Conservation (phyloP, 495 filamentous ascomycete species). For the Amorphotheca resinae region DNA sequence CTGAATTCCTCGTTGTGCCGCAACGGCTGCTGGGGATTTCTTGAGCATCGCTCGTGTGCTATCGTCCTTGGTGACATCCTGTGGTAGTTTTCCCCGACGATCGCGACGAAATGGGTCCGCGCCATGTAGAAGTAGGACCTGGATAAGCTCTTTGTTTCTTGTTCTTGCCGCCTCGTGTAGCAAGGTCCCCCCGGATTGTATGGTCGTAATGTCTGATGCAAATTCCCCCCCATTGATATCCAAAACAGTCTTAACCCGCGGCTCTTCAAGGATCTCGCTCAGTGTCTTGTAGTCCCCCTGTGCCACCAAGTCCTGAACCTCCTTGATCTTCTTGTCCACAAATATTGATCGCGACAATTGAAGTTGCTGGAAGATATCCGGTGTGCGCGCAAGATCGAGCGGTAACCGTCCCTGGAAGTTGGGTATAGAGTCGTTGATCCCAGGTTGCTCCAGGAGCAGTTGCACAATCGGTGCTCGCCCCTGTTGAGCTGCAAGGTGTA, state of each 20-base stretch:
- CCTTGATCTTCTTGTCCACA: conserved; percentile 69
- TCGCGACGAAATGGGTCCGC: conserved; percentile 94
- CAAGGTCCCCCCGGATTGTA: conserved; percentile 71
- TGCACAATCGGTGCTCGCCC: conserved; percentile 68
- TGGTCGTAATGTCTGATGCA: conserved; percentile 63
- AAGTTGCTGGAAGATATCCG: conserved; percentile 89
- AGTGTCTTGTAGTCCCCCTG: conserved; percentile 62
- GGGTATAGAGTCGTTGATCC: conserved; percentile 79
- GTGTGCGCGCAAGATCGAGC: conserved; percentile 77
- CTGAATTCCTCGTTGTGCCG: conserved; percentile 89
- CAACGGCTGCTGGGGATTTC: conserved; percentile 84
- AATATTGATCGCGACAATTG: conserved; percentile 86
- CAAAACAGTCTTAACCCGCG: conserved; percentile 67
- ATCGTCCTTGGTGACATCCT: conserved; percentile 96
- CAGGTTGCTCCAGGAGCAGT: conserved; percentile 63
- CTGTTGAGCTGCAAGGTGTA: conserved; percentile 78
- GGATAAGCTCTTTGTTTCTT: conserved; percentile 71
- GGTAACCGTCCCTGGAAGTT: conserved; percentile 82
- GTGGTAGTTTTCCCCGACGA: conserved; percentile 86
- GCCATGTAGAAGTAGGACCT: conserved; percentile 82
- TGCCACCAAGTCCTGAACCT: conserved; percentile 65
- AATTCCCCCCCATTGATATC: conserved; percentile 88
- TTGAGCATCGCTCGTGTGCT: conserved; percentile 75
- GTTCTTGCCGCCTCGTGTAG: conserved; percentile 87
- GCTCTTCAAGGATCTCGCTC: conserved; percentile 69